These are phyloP conservation scores for Tuber indicum DNA, from an alignment of 495 filamentous ascomycete genomes.

Conservation along the genomic window DNA sequence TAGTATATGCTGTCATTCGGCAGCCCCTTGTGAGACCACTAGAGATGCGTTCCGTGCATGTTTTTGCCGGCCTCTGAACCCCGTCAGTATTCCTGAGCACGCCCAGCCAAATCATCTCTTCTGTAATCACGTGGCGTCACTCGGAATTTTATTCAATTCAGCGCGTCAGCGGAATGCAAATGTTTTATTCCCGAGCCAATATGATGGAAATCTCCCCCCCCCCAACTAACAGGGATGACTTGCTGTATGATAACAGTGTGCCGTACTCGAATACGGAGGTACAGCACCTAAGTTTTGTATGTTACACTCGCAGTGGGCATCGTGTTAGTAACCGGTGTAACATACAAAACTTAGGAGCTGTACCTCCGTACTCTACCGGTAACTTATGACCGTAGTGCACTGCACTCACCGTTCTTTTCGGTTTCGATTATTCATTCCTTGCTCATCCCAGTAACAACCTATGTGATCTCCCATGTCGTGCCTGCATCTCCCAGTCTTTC, in stretches of 20 bases:
- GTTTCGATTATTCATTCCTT: not conserved
- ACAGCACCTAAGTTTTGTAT: no score
- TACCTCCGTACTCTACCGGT: no score
- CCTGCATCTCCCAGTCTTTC: not conserved
- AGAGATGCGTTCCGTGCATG: not conserved
- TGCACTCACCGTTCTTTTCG: not conserved
- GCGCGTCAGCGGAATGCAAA: not conserved
- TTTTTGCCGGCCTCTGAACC: not conserved
- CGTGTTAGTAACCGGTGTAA: no score
- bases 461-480: not conserved
- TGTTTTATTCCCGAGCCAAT: not conserved
- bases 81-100: not conserved
- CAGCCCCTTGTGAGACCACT: not conserved
- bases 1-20: not conserved
- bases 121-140: not conserved
- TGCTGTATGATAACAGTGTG: not conserved
- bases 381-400: not conserved
- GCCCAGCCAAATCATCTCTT: not conserved
- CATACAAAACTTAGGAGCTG: no score
- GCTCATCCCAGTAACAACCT: not conserved
- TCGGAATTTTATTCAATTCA: not conserved
- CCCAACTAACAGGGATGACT: not conserved
- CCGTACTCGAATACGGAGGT: no score
- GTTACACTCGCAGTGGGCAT: no score
- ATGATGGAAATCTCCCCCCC: not conserved